These are phyloP conservation scores for Apophysomyces trapeziformis DNA, from an alignment of 371 early-diverging fungal genomes.

Conservation along the genomic window DNA sequence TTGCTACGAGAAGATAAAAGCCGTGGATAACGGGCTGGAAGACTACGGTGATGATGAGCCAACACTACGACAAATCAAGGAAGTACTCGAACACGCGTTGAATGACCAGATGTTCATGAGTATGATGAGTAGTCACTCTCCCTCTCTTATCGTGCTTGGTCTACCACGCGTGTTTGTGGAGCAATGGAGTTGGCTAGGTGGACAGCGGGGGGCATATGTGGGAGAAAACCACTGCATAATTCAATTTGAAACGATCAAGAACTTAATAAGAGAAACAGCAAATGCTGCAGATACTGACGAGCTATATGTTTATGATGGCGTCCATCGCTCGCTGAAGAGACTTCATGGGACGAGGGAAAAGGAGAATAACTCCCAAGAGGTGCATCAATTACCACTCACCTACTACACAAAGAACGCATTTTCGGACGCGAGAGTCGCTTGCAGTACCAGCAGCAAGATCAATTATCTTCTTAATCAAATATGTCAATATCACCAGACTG, in stretches of 20 bases:
- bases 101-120: conserved; percentile 34
- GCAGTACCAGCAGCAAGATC: conserved; percentile 56
- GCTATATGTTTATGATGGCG: conserved; percentile 27
- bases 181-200: conserved; percentile 33
- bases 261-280: conserved; percentile 17
- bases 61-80: conserved; percentile 33
- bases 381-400: conserved; percentile 13
- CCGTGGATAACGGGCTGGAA: conserved; percentile 27
- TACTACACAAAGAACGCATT: conserved; percentile 28
- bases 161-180: conserved; percentile 37
- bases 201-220: conserved; percentile 24
- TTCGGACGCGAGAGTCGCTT: conserved; percentile 21
- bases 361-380: conserved; percentile 4
- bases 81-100: conserved; percentile 35
- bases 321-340: conserved; percentile 10
- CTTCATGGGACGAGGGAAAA: conserved; percentile 4
- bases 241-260: conserved; percentile 14
- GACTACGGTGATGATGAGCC: conserved; percentile 46
- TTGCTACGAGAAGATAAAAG: conserved; percentile 24
- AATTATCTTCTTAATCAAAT: conserved; percentile 60
- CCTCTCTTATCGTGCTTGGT: conserved; percentile 38
- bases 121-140: conserved; percentile 38
- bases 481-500: conserved; percentile 34
- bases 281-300: conserved; percentile 14
- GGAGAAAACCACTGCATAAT: conserved; percentile 25